phyloP scores from a whole-genome alignment of 2,329 filamentous ascomycete species.

The Ophiocordyceps sinensis region DNA sequence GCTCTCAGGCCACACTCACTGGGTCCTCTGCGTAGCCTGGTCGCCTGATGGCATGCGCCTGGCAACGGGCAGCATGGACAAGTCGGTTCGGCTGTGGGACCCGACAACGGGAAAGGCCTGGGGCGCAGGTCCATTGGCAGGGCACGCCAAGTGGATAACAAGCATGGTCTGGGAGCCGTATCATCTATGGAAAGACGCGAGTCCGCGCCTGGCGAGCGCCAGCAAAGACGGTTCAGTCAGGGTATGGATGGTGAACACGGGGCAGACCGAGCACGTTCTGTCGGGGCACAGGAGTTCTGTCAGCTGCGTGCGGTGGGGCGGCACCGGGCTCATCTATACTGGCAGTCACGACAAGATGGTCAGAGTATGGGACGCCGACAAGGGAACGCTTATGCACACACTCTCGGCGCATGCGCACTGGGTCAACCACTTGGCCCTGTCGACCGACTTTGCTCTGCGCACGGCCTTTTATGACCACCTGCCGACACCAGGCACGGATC shows the following conservation, averaged over 20 bases:
- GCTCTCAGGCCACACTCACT: slow-evolving; percentile 73
- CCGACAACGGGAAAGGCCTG: slow-evolving; percentile 63
- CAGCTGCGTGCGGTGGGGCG: slow-evolving; percentile 88
- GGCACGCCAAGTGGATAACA: slow-evolving; percentile 81
- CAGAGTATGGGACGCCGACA: slow-evolving; percentile 73
- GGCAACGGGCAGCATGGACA: slow-evolving; percentile 88
- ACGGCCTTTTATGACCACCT: slow-evolving; percentile 82
- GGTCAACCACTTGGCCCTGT: slow-evolving; percentile 89
- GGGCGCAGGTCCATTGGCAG: slow-evolving; percentile 52
- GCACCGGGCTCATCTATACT: slow-evolving; percentile 72
- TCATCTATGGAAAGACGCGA: slow-evolving; percentile 62
- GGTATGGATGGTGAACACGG: slow-evolving; percentile 71
- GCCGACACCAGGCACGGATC: slow-evolving; percentile 48
- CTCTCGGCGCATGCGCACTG: slow-evolving; percentile 78
- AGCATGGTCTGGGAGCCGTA: slow-evolving; percentile 88
- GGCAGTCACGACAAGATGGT: slow-evolving; percentile 84
- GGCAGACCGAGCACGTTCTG: slow-evolving; percentile 66
- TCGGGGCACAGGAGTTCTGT: slow-evolving; percentile 82
- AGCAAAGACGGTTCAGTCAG: slow-evolving; percentile 83
- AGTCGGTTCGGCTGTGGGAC: slow-evolving; percentile 81
- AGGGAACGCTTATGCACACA: slow-evolving; percentile 68
- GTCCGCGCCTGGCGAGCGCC: slow-evolving; percentile 68
- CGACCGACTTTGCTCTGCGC: slow-evolving; percentile 77
- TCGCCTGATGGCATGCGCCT: slow-evolving; percentile 69
- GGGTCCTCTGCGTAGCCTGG: slow-evolving; percentile 81